A percentile compares a stretch with the other conserved stretches of the same genome.
Evolutionary conservation across 164 flowering plant species (phyloP).

Genomic region (Echeveria elegans): DNA sequence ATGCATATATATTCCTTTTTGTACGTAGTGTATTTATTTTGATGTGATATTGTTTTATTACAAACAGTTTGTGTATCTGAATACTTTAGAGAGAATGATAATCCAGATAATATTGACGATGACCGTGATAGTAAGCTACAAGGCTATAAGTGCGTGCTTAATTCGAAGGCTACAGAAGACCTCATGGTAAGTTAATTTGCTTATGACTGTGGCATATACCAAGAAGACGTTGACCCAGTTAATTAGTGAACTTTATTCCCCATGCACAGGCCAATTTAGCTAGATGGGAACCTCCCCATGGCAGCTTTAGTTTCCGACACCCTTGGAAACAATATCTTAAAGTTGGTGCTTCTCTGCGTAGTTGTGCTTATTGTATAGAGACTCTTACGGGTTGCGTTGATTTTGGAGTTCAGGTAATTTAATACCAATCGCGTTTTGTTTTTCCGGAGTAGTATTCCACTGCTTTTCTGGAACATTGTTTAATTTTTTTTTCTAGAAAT

Average conservation of each 20-base stretch:
- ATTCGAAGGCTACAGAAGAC: neutral
- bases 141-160: neutral
- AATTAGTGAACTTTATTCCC: too few species aligned
- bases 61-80: neutral
- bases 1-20: neutral
- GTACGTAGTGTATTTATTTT: neutral
- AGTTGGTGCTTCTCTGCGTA: conserved; percentile 43
- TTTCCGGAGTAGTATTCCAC: neutral
- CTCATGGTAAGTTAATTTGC: neutral
- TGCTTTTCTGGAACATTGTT: neutral
- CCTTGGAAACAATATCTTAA: conserved; percentile 83
- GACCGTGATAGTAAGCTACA: neutral
- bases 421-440: neutral
- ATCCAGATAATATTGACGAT: neutral
- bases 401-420: conserved; percentile 40
- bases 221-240: neutral
- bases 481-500: neutral
- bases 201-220: neutral
- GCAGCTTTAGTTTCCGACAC: conserved; percentile 51
- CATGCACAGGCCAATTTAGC: conserved; percentile 50
- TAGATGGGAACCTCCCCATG: conserved; percentile 85
- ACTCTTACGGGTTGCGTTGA: conserved; percentile 42
- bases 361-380: conserved; percentile 62
- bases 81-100: neutral
- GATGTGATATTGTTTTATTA: too few species aligned